Base-by-base conservation (phyloP, 2,329 filamentous ascomycete species). In the Penicillium thymicola region DNA sequence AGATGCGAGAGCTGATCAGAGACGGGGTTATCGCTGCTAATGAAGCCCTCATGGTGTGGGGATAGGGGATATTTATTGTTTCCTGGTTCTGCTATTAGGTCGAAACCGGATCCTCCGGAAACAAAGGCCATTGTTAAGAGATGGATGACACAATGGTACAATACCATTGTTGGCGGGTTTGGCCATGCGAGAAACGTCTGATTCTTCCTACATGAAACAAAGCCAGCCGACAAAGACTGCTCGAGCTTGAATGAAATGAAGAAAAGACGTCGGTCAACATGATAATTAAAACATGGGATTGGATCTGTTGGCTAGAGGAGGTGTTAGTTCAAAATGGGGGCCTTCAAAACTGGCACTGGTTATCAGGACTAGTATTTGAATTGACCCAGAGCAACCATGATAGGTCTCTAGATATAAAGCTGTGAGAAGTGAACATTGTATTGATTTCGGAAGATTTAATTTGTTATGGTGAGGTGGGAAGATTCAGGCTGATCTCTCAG, bases 381-480 rank as follows among this genome's bases (percentile, higher is more conserved):
- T 32, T 32, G 30, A 2, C 5, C 30, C 11, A 32, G 11, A 32
- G 11, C 11, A 32, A 11, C 30, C 30, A 23, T 3, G 13, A 1
- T 10, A 2, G 13, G 5, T 3, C 8, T 11, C 5, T 3, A 4
- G 13, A n/a, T 23, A n/a, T 23, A 34, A n/a, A 7, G 8, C 0
- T 16, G 30, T n/a, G 14, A 7, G 11, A 30, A 30, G 5, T 3
- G 16, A 6, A 44, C 1, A 7, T 16, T 8, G 2, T n/a, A 21
- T 25, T 16, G 8, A 32, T 45, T 34, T 23, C 25, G 3, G 1
- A 46, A 10, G 2, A 7, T 23, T 23, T n/a, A 5, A 46, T 34
- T 25, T 16, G 4, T 1, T 46, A 11, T 6, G n/a, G 0, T 2
- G 3, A n/a, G 14, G 16, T 16, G 4, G n/a, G 9, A 1, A 2